phyloP scores from a whole-genome alignment of 2,329 filamentous ascomycete genomes.

The Mycogone perniciosa region DNA sequence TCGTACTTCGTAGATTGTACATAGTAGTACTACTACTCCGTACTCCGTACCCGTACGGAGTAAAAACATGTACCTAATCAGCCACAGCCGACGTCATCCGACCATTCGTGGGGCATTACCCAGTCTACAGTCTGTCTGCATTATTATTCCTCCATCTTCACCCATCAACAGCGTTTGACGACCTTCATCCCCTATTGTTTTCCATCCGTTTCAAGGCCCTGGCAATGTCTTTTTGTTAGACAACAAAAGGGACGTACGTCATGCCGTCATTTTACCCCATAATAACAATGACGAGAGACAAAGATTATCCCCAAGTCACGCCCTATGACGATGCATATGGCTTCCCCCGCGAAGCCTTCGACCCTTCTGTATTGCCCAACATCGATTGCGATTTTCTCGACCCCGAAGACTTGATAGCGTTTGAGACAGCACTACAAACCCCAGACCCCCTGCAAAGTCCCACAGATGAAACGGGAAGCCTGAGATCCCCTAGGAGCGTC shows the following conservation, averaged over 20 bases:
- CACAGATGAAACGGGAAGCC: conserved; percentile 42
- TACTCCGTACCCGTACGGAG: no score
- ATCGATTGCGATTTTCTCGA: conserved; percentile 70
- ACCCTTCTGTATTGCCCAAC: conserved; percentile 68
- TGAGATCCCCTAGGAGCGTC: conserved; percentile 35
- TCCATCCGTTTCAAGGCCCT: no score
- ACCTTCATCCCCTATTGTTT: no score
- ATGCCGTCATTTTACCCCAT: no score
- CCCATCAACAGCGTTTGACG: no score
- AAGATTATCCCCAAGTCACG: conserved; percentile 7
- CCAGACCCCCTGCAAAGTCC: conserved; percentile 66
- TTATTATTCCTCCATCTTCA: no score
- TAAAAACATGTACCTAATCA: background rate
- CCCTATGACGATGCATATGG: conserved; percentile 37
- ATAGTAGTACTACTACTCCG: no score
- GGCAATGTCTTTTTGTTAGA: no score
- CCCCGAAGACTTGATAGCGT: conserved; percentile 66
- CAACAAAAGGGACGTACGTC: no score
- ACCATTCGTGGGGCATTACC: background rate
- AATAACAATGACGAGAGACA: background rate
- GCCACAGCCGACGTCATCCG: conserved; percentile 22
- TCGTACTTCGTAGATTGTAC: background rate
- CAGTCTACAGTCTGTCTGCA: no score
- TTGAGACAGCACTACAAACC: conserved; percentile 74
- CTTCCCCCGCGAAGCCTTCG: conserved; percentile 58